Evolutionary conservation across 345 rosid species (phyloP), one percentile per base, ranked within the genome.

Genomic region (Gossypium mustelinum): DNA sequence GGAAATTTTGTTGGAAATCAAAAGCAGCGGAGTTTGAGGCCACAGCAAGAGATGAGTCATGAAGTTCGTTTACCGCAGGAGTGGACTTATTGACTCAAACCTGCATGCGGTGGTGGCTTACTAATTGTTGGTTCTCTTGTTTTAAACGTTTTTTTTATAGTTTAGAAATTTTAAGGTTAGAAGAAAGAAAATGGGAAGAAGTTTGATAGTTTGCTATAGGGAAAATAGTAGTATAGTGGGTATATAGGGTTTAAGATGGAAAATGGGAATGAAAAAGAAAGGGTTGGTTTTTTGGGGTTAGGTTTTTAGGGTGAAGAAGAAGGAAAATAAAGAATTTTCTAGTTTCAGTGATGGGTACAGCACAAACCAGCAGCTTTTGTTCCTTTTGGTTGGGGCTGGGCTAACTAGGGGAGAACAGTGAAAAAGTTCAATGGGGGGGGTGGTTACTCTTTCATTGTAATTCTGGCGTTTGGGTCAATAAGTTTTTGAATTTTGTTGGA

Each of bases 21-120:
- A 73, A 88, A 60, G 77, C 81, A 69, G 76, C 81, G 78, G 24
- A 79, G 29, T 55, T 29, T 43, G 56, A 79, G 77, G 76, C 56
- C 76, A 20, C 86, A 82, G 47, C 77, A 76, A 56, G 84, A 24
- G 8, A 62, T 64, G 51, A 78, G 73, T 63, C 70, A 16, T 1
- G 92, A 87, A 66, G 71, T 81, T 66, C 75, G 86, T 77, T 80
- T 90, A 11, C 96, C 96, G 1, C 89, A 81, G 68, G 96, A 90
- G 59, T 90, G 93, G 96, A 89, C 92, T 24, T 90, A 86, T 39
- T 90, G 83, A 67, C 72, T 43, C 52, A 34, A 34, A 29, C 34
- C 11, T 41, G 22, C 12, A 41, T 18, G 1, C 6, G 17, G 14
- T 57, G 80, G 76, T 11, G 17, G 75, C 14, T 44, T 7, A 34